Evolutionary conservation across 306 rosid genomes (phyloP), one percentile per base, ranked within the genome.

Genomic region (Dicorynia guianensis): DNA sequence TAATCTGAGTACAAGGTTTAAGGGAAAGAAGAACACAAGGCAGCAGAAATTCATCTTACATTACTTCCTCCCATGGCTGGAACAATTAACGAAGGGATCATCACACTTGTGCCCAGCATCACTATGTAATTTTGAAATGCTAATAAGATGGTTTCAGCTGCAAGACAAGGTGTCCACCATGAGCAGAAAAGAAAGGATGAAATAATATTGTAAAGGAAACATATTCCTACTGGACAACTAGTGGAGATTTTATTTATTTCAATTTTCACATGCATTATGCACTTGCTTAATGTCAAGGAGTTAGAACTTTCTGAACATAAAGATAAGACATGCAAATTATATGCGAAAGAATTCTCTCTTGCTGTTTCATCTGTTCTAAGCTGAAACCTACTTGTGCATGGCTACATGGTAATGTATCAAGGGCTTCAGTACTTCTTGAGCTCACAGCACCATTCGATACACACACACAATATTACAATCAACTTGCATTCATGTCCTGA

Each of bases 71-170:
- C 98, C 98, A 95, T 95, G 67, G 83, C 93, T 11, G 86, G 98
- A 58, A 95, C 98, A 8, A 92, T 82, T 52, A 83, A 1, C 4
- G 98, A 81, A 39, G 98, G 98, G 79, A 95, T 87, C 97, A 95
- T 90, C 25, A 95, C 98, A 79, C 93, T 92, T 48, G 96, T 95
- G 52, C 98, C 98, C 64, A 95, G 85, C 96, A 92, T 90, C 90
- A 92, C 61, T 67, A 95, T 92, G 91, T 95, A 95, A 76, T 95
- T 92, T 82, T 95, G 98, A 85, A 95, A 95, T 81, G 97, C 98
- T 62, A 95, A 82, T 38, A 90, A 59, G 40, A 95, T 85, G 58
- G 97, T 89, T 89, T 95, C 97, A 70, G 76, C 98, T 95, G 93
- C 91, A 86, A 87, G 44, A 79, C 11, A 80, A 77, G 43, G 36